These are phyloP conservation scores for Monilinia aucupariae DNA, from an alignment of 2,329 filamentous ascomycete species.

Conservation along the genomic window DNA sequence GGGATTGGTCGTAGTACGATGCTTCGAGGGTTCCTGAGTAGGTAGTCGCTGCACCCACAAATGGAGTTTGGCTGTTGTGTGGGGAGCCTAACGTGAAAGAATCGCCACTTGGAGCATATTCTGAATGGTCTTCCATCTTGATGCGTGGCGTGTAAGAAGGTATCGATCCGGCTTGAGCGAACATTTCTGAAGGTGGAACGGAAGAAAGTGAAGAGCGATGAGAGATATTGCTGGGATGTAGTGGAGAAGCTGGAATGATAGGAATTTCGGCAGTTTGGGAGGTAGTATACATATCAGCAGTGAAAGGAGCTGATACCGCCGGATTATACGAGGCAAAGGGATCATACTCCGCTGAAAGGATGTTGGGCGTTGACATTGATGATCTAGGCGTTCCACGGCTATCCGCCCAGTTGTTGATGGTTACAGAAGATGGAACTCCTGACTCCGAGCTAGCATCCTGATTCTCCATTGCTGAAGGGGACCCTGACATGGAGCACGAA, in stretches of 20 bases:
- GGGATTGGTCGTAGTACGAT: slow-evolving; percentile 29
- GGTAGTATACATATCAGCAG: slow-evolving; percentile 43
- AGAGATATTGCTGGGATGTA: slow-evolving; percentile 32
- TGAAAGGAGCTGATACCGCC: slow-evolving; percentile 40
- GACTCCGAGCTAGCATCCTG: slow-evolving; percentile 21
- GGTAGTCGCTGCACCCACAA: slow-evolving; percentile 25
- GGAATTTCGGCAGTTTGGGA: slow-evolving; percentile 37
- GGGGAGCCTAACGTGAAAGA: slow-evolving; percentile 30
- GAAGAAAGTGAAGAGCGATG: slow-evolving; percentile 36
- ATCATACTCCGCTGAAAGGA: slow-evolving; percentile 48
- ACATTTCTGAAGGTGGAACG: slow-evolving; percentile 33
- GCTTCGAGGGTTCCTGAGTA: slow-evolving; percentile 32
- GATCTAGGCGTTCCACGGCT: slow-evolving; percentile 28
- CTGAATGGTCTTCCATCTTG: slow-evolving; percentile 34
- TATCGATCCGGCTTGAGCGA: slow-evolving; percentile 31
- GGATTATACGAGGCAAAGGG: slow-evolving; percentile 45
- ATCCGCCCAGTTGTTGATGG: slow-evolving; percentile 31
- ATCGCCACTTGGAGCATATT: slow-evolving; percentile 27
- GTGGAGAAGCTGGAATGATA: slow-evolving; percentile 31
- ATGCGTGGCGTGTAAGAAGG: slow-evolving; percentile 32
- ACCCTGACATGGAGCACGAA: slow-evolving; percentile 31
- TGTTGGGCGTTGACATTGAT: slow-evolving; percentile 37
- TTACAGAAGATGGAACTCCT: slow-evolving; percentile 23
- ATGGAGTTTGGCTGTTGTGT: slow-evolving; percentile 24
- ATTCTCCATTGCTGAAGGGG: slow-evolving; percentile 25